Conservation (phyloP, 495 filamentous ascomycete genomes). For the Beverwykella pulmonaria region DNA sequence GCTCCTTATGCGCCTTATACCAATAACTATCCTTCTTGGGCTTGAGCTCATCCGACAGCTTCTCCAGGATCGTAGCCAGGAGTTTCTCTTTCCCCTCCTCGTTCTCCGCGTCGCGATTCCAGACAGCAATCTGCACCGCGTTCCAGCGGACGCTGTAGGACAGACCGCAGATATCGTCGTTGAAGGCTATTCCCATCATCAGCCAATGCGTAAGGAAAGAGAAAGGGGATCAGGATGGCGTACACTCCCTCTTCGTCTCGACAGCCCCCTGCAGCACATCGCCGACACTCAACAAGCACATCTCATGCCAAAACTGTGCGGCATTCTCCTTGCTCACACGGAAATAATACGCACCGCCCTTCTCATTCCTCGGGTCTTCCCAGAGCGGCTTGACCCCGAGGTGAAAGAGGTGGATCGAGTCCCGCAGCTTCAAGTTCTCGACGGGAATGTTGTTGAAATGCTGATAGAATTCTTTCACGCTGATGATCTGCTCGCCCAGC, state of each 20-base stretch:
- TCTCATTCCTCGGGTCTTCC: constrained; percentile 83
- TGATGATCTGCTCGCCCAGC: constrained; percentile 70
- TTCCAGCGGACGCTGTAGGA: constrained; percentile 73
- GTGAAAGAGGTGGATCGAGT: constrained; percentile 88
- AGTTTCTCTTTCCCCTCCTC: constrained; percentile 72
- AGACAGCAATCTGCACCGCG: constrained; percentile 77
- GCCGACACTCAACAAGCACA: constrained; percentile 79
- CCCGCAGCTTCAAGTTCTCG: constrained; percentile 71
- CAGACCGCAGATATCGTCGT: constrained; percentile 80
- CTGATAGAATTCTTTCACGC: constrained; percentile 82
- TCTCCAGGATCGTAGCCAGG: constrained; percentile 66
- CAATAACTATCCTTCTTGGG: constrained; percentile 75
- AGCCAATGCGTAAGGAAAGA: constrained; percentile 8
- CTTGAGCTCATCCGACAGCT: constrained; percentile 65
- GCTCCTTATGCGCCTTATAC: constrained; percentile 63
- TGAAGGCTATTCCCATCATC: constrained; percentile 48
- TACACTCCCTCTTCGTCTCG: constrained; percentile 60
- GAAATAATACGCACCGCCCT: constrained; percentile 86
- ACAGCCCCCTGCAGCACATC: constrained; percentile 78
- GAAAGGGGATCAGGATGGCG: constrained; percentile 29
- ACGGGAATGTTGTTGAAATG: constrained; percentile 88
- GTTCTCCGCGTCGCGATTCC: constrained; percentile 78
- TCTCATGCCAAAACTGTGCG: constrained; percentile 75
- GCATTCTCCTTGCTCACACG: constrained; percentile 74
- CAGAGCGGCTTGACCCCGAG: constrained; percentile 81